Base-by-base conservation (phyloP, 2,329 filamentous ascomycete genomes). In the Diplocarpon mali region DNA sequence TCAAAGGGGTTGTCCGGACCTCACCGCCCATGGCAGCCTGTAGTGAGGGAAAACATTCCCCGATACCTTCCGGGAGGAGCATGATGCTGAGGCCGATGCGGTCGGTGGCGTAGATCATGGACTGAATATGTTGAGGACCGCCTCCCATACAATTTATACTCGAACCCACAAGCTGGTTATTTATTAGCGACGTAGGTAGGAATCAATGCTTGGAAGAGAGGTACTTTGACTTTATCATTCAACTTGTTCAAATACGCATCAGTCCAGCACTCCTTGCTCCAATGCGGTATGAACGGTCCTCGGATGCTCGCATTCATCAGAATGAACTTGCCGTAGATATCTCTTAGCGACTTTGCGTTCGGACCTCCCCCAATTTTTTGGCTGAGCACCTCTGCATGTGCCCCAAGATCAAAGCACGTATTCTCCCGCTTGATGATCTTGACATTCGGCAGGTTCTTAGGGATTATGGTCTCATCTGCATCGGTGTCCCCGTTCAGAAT, bases 261-360 rank as follows among this genome's bases (percentile, higher is more conserved):
- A 11, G 47, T 57, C 58, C 58, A 60, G 39, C 58, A 60, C 10
- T 38, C 47, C 13, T 48, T 35, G 5, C 49, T 31, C 53, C 53
- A 60, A 40, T 45, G 47, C 8, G 57, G 58, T 5, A 60, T 27
- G 14, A 60, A 60, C 2, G 58, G 58, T 0, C 57, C 57, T 2
- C 58, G 48, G 24, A 60, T 44, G 44, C 54, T 58, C 8, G 57
- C 57, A 24, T 60, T 60, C 46, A 60, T 46, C 35, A 55, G 43
- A 40, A 60, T 58, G 36, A 51, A 60, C 31, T 38, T 54, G 34
- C 52, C 53, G n/a, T 53, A 58, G 4, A 56, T 37, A 14, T 57
- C 42, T 16, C 55, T 42, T 27, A 48, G 46, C 12, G 30, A 35
- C 17, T 37, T 41, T 9, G 24, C 36, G 12, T 16, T 35, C 15